A percentile compares a stretch with the other conserved stretches of the same genome.
phyloP scores from a whole-genome alignment of 768 basidiomycete genomes.

The Daedaleopsis nitida region DNA sequence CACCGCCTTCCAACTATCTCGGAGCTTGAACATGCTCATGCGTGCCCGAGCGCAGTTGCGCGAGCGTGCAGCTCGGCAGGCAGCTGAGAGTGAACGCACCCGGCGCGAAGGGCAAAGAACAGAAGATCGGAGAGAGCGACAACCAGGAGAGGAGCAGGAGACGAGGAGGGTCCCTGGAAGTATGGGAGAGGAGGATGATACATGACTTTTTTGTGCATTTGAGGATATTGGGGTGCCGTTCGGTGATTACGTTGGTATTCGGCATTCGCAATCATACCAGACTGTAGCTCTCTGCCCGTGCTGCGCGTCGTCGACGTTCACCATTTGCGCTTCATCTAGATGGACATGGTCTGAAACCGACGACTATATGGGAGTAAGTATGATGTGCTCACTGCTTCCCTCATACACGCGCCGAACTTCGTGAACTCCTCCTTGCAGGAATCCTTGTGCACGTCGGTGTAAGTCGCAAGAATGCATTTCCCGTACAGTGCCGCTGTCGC shows the following conservation, averaged over 20 bases:
- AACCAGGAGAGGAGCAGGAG: constrained; percentile 39
- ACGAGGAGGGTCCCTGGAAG: constrained; percentile 19
- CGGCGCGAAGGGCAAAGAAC: constrained; percentile 14
- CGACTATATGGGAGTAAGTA: background rate
- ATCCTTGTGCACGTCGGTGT: constrained; percentile 83
- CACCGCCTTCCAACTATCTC: constrained; percentile 54
- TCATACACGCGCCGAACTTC: constrained; percentile 82
- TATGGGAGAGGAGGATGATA: constrained; percentile 8
- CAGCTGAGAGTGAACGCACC: constrained; percentile 25
- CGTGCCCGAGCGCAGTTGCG: constrained; percentile 49
- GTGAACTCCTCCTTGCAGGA: constrained; percentile 84
- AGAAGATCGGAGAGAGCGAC: constrained; percentile 24
- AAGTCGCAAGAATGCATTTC: constrained; percentile 81
- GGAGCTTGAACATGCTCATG: constrained; percentile 47
- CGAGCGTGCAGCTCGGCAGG: constrained; percentile 26
- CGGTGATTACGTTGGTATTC: background rate
- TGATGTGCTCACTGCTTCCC: constrained; percentile 61
- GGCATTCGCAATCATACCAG: background rate
- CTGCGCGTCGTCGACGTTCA: constrained; percentile 31
- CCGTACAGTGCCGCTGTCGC: constrained; percentile 79
- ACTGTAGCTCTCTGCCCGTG: background rate
- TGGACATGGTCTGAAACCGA: background rate
- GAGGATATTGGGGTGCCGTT: background rate
- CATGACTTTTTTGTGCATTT: constrained; percentile 1
- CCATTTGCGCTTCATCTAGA: constrained; percentile 61